A percentile compares a stretch with the other conserved stretches of the same genome.
phyloP scores from a whole-genome alignment of 78 protist species.

The Dictyostelium purpureum region DNA sequence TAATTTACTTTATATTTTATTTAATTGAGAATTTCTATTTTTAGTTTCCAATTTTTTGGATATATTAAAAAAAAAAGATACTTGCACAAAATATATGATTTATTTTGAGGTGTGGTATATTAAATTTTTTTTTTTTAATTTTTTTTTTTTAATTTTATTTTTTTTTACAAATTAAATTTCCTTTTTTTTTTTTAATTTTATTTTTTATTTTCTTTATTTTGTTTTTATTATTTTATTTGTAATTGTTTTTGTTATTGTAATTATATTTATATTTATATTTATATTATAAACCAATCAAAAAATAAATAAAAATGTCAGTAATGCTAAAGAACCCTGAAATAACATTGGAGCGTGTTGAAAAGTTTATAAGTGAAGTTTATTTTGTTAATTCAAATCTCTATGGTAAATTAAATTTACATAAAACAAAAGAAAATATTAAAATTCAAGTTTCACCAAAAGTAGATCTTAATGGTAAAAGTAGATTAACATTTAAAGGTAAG shows the following conservation, averaged over 20 bases:
- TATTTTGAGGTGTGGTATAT: too few relatives aligned
- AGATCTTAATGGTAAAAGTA: too few relatives aligned
- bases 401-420: not conserved
- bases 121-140: not conserved
- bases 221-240: not conserved
- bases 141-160: not conserved
- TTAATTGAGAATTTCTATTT: too few relatives aligned
- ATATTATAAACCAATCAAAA: not conserved
- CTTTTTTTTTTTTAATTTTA: not conserved
- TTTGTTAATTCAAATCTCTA: constrained; percentile 67
- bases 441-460: constrained; percentile 33
- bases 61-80: too few relatives aligned
- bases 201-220: not conserved
- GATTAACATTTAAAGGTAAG: constrained; percentile 43
- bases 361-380: constrained; percentile 52
- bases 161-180: not conserved
- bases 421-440: not conserved
- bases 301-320: not conserved
- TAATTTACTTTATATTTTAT: too few relatives aligned
- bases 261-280: not conserved
- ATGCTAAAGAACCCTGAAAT: constrained; percentile 34
- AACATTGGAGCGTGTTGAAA: constrained; percentile 71
- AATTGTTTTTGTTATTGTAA: not conserved
- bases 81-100: too few relatives aligned
- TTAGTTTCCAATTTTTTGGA: too few relatives aligned